Conservation (phyloP, 495 filamentous ascomycete genomes). For the Aspergillus leporis region DNA sequence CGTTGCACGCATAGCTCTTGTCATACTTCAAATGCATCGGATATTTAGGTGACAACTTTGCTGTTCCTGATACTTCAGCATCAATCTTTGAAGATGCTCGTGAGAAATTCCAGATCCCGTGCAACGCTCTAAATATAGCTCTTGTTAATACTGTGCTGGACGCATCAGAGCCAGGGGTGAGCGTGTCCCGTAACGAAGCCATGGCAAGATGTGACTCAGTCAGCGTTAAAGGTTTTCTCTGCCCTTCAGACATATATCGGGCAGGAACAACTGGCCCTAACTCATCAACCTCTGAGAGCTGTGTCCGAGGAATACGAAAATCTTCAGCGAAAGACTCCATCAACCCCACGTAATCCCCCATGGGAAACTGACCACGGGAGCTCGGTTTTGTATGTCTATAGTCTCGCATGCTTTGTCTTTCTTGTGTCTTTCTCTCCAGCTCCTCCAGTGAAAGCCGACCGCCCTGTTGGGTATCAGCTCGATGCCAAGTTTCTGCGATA, state of each 20-base stretch:
- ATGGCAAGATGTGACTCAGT: slow-evolving; percentile 20
- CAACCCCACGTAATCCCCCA: slow-evolving; percentile 77
- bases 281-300: slow-evolving; percentile 8
- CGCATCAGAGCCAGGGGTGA: slow-evolving; percentile 2
- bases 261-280: slow-evolving; percentile 39
- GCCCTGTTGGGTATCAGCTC: not conserved
- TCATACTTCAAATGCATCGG: slow-evolving; percentile 22
- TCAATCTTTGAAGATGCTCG: slow-evolving; percentile 23
- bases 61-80: slow-evolving; percentile 51
- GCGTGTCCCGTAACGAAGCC: slow-evolving; percentile 20
- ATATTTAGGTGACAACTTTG: slow-evolving; percentile 61
- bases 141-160: slow-evolving; percentile 19
- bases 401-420: slow-evolving; percentile 26
- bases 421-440: slow-evolving; percentile 19
- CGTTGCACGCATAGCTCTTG: slow-evolving; percentile 36
- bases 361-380: slow-evolving; percentile 67
- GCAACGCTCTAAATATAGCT: slow-evolving; percentile 70
- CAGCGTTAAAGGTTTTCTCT: not conserved
- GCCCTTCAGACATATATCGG: slow-evolving; percentile 27
- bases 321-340: slow-evolving; percentile 69
- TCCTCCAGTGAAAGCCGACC: slow-evolving; percentile 6
- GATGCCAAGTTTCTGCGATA: slow-evolving; percentile 48
- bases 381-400: slow-evolving; percentile 31
- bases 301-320: slow-evolving; percentile 36
- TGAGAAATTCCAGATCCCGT: slow-evolving; percentile 68